phyloP scores from a whole-genome alignment of 2,329 filamentous ascomycete species.

The Aspergillus latus region DNA sequence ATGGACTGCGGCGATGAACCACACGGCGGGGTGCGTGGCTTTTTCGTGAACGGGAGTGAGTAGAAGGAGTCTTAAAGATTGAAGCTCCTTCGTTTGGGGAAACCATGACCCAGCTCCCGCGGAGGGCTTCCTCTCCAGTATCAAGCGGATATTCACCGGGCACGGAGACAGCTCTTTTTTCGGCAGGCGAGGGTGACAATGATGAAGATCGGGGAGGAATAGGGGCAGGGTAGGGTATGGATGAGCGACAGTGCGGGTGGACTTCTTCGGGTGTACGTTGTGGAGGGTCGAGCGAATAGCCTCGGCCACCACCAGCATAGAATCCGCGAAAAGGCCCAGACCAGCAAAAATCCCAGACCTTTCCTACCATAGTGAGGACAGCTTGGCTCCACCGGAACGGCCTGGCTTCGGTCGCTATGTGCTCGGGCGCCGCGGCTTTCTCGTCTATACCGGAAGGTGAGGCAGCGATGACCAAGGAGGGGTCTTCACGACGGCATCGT shows the following conservation, averaged over 20 bases:
- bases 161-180: slow-evolving; percentile 36
- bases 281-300: slow-evolving; percentile 58
- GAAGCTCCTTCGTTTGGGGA: slow-evolving; percentile 17
- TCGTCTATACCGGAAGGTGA: slow-evolving; percentile 24
- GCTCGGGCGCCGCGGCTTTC: slow-evolving; percentile 10
- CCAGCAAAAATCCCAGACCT: slow-evolving; percentile 82
- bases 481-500: slow-evolving; percentile 33
- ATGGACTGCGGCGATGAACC: slow-evolving; percentile 17
- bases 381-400: slow-evolving; percentile 41
- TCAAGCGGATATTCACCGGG: slow-evolving; percentile 54
- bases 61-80: background rate
- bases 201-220: slow-evolving; percentile 26
- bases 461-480: slow-evolving; percentile 23
- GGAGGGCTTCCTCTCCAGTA: slow-evolving; percentile 50
- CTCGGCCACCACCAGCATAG: slow-evolving; percentile 76
- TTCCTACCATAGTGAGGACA: slow-evolving; percentile 54
- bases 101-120: slow-evolving; percentile 72
- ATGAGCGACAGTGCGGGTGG: slow-evolving; percentile 1
- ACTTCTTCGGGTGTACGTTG: slow-evolving; percentile 3
- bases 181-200: slow-evolving; percentile 34
- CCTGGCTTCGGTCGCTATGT: slow-evolving; percentile 16
- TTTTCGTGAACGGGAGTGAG: slow-evolving; percentile 6
- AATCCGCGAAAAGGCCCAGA: slow-evolving; percentile 73
- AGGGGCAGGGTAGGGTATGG: background rate
- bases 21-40: slow-evolving; percentile 4